Conservation (phyloP, 306 rosid species). For the Fagus crenata region DNA sequence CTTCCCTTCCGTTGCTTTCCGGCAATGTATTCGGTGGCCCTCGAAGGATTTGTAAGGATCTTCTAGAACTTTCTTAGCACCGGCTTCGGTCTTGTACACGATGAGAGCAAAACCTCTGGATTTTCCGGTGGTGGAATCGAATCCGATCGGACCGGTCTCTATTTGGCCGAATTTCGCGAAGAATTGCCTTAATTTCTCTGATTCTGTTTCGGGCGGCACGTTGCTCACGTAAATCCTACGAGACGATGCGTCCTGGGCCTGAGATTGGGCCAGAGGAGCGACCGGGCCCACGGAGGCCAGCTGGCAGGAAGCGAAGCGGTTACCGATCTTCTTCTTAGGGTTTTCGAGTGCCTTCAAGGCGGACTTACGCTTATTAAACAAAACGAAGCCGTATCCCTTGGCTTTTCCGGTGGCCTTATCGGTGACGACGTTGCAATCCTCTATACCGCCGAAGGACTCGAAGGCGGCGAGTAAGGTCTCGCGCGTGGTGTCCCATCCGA, state of each 20-base stretch:
- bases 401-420: conserved; percentile 47
- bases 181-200: conserved; percentile 31
- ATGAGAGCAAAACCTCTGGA: conserved; percentile 47
- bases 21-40: conserved; percentile 49
- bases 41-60: conserved; percentile 44
- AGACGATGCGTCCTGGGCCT: conserved; percentile 6
- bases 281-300: conserved; percentile 39
- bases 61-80: conserved; percentile 42
- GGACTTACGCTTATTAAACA: conserved; percentile 33
- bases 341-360: conserved; percentile 31
- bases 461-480: conserved; percentile 33
- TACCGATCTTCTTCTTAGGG: conserved; percentile 40
- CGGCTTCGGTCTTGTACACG: conserved; percentile 34
- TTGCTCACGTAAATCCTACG: conserved; percentile 48
- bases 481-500: conserved; percentile 44
- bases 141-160: conserved; percentile 45
- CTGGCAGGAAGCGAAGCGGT: conserved; percentile 42
- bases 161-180: conserved; percentile 44
- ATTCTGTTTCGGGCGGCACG: conserved; percentile 37
- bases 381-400: conserved; percentile 49
- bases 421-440: conserved; percentile 42
- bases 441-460: conserved; percentile 37
- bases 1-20: conserved; percentile 43
- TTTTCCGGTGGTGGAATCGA: conserved; percentile 40
- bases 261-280: neutral